These are phyloP conservation scores for Mesotaenium endlicherianum DNA, from an alignment of 139 green algal species.

Conservation along the genomic window DNA sequence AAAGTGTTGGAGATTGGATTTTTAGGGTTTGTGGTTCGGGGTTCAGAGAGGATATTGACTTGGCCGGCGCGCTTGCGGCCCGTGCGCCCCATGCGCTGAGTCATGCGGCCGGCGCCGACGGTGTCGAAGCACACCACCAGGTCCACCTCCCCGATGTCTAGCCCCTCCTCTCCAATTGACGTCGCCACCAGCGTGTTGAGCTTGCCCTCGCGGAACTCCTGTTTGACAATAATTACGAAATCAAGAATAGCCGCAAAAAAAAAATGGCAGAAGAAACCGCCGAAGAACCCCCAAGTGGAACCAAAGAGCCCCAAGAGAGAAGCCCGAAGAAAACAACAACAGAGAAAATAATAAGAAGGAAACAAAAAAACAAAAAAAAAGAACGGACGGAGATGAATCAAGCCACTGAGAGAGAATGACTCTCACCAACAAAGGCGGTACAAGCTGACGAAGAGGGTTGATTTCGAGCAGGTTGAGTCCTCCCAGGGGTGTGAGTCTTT, in stretches of 20 bases:
- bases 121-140: slow-evolving; percentile 91
- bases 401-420: too few species aligned
- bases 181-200: slow-evolving; percentile 74
- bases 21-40: not conserved
- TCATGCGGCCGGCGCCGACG: slow-evolving; percentile 71
- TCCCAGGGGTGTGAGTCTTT: too few species aligned
- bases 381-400: not conserved
- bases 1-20: not conserved
- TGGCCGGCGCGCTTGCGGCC: slow-evolving; percentile 77
- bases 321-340: not conserved
- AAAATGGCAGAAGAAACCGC: not conserved
- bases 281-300: not conserved
- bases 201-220: slow-evolving; percentile 54
- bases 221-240: not conserved
- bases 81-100: slow-evolving; percentile 91
- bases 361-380: slow-evolving; percentile 2
- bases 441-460: too few species aligned
- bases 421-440: too few species aligned
- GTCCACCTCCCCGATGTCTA: slow-evolving; percentile 94
- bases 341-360: not conserved
- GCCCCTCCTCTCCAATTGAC: slow-evolving; percentile 92
- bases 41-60: slow-evolving; percentile 78
- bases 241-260: not conserved
- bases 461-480: too few species aligned
- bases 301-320: not conserved